Base-by-base conservation (phyloP, 305 asterid genomes). In the Salvia sclarea region DNA sequence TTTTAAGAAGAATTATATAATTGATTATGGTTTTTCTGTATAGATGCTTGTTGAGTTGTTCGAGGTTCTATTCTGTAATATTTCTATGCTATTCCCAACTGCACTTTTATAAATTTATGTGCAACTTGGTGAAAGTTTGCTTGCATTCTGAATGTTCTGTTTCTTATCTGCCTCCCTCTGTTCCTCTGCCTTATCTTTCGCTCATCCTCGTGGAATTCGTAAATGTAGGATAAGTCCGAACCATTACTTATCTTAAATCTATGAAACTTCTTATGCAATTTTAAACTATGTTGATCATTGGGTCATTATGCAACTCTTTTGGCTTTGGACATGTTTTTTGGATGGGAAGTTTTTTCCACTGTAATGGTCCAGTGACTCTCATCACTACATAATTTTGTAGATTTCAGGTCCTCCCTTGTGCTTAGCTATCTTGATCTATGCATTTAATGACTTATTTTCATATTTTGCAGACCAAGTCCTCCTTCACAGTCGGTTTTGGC, bases 401-500 rank as follows among this genome's bases (percentile, higher is more conserved):
- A 58, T 75, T 68, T 47, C 59, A 58, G 66, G 53, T 61, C 61
- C 18, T 31, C 66, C 65, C 25, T 55, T 53, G 54, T 53, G 56
- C 31, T 70, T 63, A 61, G 71, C 12, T 37, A 73, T 66, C 41
- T 37, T 66, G 55, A 44, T 66, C 38, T 21, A 28, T 70, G 63
- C 76, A 65, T 73, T 80, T 21, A 72, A 69, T 69, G 47, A 9
- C 69, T 72, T 66, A 18, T 68, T 57, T 76, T 60, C 60, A 28
- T 66, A 43, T 37, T 76, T 28, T 67, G 69, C 88, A 95, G 99
- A 88, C 96, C 99, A 75, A 91, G 78, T 80, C 98, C 99, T 74
- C 99, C 99, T 60, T 89, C 98, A 61, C 99, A 95, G 80, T 84
- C 97, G 40, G 99, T 91, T 43, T 72, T 95, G 75, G 91, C 99